Base-by-base conservation (phyloP, 2,329 filamentous ascomycete species). In the Lecanicillium sp. region DNA sequence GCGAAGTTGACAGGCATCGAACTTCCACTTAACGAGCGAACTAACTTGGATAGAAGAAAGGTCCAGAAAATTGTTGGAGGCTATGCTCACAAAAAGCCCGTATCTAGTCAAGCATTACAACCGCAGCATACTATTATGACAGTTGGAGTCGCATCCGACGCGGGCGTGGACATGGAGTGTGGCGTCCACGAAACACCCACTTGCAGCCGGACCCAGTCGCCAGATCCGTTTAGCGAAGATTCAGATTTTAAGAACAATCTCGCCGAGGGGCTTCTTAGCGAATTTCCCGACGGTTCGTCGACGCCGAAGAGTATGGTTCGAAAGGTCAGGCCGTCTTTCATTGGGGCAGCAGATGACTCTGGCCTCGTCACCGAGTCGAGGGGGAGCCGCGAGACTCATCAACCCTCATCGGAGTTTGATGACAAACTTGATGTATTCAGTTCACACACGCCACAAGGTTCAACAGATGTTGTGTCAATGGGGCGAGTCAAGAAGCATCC, bases 401-500 rank as follows among this genome's bases (percentile, higher is more conserved):
- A n/a, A n/a, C n/a, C n/a, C n/a, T n/a, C n/a, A n/a, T n/a, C 26
- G 12, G 3, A 26, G 1, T 6, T 30, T 14, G 17, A 24, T 8
- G 14, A 10, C 12, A 24, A 3, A 4, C 8, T 15, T 4, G n/a
- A 23, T 8, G 23, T 17, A 12, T 8, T 12, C n/a, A 3, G 1
- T 14, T 10, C 44, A 2, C 9, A 5, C 7, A n/a, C 12, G 14
- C 9, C 5, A 11, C 8, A n/a, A 19, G 11, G 21, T 6, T 11
- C 32, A 8, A 20, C 14, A 17, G 10, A n/a, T 8, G 33, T 12
- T 11, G n/a, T n/a, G n/a, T n/a, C n/a, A n/a, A n/a, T n/a, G n/a
- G 8, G 32, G 37, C 52, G 52, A 33, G 56, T 60, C 14, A 73
- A 73, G 59, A 73, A 72, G 48, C 69, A 73, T 32, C 70, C 70